A percentile compares a stretch with the other conserved stretches of the same genome.
phyloP scores from a whole-genome alignment of 2,329 filamentous ascomycete genomes.

The Cercospora sp. region DNA sequence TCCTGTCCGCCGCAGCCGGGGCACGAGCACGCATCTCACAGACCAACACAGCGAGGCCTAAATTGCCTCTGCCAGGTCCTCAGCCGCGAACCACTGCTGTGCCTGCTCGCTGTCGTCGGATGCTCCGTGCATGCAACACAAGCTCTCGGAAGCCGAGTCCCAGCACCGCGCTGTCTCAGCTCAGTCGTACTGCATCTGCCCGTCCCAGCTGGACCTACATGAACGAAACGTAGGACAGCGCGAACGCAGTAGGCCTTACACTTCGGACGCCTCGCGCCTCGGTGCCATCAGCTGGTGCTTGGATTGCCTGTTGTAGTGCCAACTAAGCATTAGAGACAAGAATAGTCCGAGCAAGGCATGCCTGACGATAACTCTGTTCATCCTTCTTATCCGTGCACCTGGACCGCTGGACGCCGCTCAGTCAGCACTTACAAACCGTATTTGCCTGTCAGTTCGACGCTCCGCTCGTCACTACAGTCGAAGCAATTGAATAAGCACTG shows the following conservation, averaged over 20 bases:
- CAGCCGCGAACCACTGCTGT: not conserved
- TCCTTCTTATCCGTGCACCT: not conserved
- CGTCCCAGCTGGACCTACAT: not conserved
- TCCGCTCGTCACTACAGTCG: not conserved
- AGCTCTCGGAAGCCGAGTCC: not conserved
- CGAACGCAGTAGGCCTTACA: not conserved
- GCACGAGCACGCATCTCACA: not conserved
- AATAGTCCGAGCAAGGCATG: not conserved
- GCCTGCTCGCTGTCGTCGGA: not conserved
- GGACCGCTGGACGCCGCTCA: not conserved
- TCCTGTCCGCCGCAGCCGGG: not conserved
- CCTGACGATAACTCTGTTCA: not conserved
- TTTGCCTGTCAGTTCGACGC: not conserved
- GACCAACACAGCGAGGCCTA: not conserved
- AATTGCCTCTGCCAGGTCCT: not conserved
- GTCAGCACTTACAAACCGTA: slow-evolving; percentile 4
- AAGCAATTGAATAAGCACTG: not conserved
- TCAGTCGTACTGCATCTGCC: not conserved
- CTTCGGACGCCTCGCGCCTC: not conserved
- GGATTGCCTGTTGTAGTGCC: not conserved
- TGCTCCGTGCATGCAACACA: not conserved
- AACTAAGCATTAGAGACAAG: not conserved
- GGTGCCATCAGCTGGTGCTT: not conserved
- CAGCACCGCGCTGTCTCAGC: not conserved
- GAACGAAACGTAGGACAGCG: not conserved